Evolutionary conservation across 129 eudicot genomes (phyloP).

Genomic region (Flaveria sonorensis): DNA sequence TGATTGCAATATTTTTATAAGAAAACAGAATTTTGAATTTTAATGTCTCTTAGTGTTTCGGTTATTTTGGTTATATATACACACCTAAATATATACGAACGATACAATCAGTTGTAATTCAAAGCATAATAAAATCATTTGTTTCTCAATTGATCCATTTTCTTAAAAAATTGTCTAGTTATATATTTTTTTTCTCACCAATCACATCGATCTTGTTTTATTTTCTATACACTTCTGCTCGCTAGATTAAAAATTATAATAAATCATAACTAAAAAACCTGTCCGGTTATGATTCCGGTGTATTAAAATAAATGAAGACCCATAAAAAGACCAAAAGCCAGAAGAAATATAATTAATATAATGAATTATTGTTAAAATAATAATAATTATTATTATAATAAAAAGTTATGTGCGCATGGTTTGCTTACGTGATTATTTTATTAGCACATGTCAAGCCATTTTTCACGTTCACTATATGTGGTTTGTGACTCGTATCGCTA

Average conservation of each 20-base stretch:
- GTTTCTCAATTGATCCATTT: too few relatives aligned
- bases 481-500: neutral
- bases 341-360: slow-evolving; percentile 9
- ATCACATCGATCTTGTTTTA: neutral
- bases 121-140: too few relatives aligned
- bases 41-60: too few relatives aligned
- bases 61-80: too few relatives aligned
- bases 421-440: slow-evolving; percentile 8
- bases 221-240: neutral
- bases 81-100: too few relatives aligned
- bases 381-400: neutral
- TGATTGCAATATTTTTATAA: too few relatives aligned
- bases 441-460: neutral
- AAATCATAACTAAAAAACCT: neutral
- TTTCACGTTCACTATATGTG: slow-evolving; percentile 2
- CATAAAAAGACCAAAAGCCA: slow-evolving; percentile 19
- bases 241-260: neutral
- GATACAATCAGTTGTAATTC: too few relatives aligned
- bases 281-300: neutral
- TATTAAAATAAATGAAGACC: slow-evolving; percentile 13
- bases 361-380: neutral
- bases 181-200: too few relatives aligned
- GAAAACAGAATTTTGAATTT: too few relatives aligned
- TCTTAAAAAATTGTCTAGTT: too few relatives aligned
- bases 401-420: slow-evolving; percentile 8